Evolutionary conservation across 331 rosid genomes (phyloP).

Genomic region (Rhamnella rubrinervis): DNA sequence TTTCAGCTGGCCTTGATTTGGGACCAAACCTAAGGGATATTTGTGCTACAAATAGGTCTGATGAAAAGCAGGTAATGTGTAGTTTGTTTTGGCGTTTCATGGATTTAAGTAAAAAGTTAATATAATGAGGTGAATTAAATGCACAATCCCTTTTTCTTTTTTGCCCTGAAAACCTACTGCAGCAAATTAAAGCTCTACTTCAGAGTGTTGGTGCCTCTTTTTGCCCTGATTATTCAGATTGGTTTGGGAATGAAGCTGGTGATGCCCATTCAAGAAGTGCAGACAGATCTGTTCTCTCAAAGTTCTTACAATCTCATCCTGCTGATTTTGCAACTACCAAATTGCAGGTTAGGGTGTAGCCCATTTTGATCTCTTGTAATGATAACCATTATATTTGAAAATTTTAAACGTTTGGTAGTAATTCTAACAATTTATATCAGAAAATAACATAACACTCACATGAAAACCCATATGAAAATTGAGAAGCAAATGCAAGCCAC

Average conservation of each 20-base stretch:
- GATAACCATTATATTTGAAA: background rate
- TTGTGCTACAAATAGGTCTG: slow-evolving; percentile 78
- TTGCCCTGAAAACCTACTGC: slow-evolving; percentile 31
- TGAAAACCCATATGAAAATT: too few species aligned
- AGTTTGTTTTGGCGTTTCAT: background rate
- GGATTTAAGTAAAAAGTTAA: too few species aligned
- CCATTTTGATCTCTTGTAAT: slow-evolving; percentile 2
- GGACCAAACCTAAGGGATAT: slow-evolving; percentile 85
- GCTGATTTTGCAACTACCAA: slow-evolving; percentile 77
- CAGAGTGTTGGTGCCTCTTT: slow-evolving; percentile 63
- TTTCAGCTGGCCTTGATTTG: slow-evolving; percentile 67
- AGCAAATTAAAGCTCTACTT: slow-evolving; percentile 92
- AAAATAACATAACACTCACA: too few species aligned
- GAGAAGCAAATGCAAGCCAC: too few species aligned
- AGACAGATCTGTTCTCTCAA: slow-evolving; percentile 64
- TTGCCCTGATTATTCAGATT: slow-evolving; percentile 78
- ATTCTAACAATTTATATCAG: too few species aligned
- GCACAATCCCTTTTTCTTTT: background rate
- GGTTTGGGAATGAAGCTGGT: slow-evolving; percentile 61
- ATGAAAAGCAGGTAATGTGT: slow-evolving; percentile 79
- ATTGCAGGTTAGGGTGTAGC: slow-evolving; percentile 61
- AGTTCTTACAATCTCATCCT: slow-evolving; percentile 75
- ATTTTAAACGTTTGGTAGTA: too few species aligned
- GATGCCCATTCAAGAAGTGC: slow-evolving; percentile 69
- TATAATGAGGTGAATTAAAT: background rate